Percentiles rank a stretch among this genome's conserved stretches.
Evolutionary conservation across 1,284 basidiomycete genomes (phyloP).

Genomic region (Coniferiporia weirii): DNA sequence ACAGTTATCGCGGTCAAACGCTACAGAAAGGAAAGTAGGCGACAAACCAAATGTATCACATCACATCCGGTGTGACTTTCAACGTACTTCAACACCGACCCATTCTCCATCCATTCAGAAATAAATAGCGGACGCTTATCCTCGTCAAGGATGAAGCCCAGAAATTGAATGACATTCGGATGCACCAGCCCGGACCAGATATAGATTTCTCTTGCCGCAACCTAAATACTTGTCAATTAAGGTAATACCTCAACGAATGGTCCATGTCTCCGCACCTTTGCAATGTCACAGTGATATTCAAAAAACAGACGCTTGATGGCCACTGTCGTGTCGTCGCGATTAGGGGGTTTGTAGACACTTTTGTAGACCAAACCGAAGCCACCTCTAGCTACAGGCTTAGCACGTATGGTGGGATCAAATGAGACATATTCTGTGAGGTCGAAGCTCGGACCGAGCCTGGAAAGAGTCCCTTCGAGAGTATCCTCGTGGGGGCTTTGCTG

Average conservation of each 20-base stretch:
- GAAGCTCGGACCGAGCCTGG: too few species aligned
- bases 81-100: slow-evolving; percentile 5
- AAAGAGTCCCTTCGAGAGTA: too few species aligned
- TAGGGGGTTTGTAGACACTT: not conserved
- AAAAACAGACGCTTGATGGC: slow-evolving; percentile 13
- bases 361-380: not conserved
- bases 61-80: not conserved
- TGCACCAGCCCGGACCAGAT: slow-evolving; percentile 14
- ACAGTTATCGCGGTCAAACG: not conserved
- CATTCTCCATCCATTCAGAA: slow-evolving; percentile 14
- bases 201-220: slow-evolving; percentile 11
- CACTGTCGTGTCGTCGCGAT: not conserved
- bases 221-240: too few species aligned
- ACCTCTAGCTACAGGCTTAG: not conserved
- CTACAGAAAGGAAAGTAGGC: not conserved
- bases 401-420: not conserved
- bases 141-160: slow-evolving; percentile 4
- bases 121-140: slow-evolving; percentile 2
- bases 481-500: too few species aligned
- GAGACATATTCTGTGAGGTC: not conserved
- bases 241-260: too few species aligned
- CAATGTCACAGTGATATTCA: not conserved
- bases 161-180: slow-evolving; percentile 7
- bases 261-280: not conserved
- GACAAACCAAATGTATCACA: not conserved